A percentile compares a stretch with the other conserved stretches of the same genome.
phyloP scores from a whole-genome alignment of 2,329 filamentous ascomycete genomes.

The Cordyceps javanica region DNA sequence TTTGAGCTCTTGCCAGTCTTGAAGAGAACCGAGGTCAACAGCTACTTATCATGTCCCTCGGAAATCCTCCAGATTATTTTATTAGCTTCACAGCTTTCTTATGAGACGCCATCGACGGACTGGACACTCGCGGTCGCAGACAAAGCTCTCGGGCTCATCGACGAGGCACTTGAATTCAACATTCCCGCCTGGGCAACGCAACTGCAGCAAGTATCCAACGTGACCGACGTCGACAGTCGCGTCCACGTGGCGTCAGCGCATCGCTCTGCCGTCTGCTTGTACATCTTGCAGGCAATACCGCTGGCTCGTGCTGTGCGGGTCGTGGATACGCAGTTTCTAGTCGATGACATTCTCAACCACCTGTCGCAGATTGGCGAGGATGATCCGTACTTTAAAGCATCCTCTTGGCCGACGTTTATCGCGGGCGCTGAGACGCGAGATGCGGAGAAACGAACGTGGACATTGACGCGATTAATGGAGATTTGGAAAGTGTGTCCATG shows the following conservation, averaged over 20 bases:
- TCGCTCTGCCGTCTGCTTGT: slow-evolving; percentile 41
- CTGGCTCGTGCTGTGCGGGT: slow-evolving; percentile 28
- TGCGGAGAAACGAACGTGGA: slow-evolving; percentile 41
- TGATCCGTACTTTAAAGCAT: slow-evolving; percentile 52
- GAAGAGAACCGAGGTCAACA: slow-evolving; percentile 35
- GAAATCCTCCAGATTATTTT: slow-evolving; percentile 41
- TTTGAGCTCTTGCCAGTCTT: slow-evolving; percentile 34
- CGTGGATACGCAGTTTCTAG: slow-evolving; percentile 39
- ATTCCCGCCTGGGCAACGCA: slow-evolving; percentile 35
- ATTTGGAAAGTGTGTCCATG: slow-evolving; percentile 42
- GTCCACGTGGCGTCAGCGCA: slow-evolving; percentile 40
- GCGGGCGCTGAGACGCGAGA: slow-evolving; percentile 49
- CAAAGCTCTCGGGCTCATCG: slow-evolving; percentile 33
- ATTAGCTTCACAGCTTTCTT: slow-evolving; percentile 37
- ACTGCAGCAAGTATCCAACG: slow-evolving; percentile 29
- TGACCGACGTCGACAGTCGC: slow-evolving; percentile 36
- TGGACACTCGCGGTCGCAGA: slow-evolving; percentile 28
- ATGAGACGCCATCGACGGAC: slow-evolving; percentile 28
- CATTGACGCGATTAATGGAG: slow-evolving; percentile 39
- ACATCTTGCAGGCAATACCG: slow-evolving; percentile 39
- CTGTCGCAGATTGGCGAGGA: slow-evolving; percentile 40
- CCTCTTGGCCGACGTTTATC: slow-evolving; percentile 54
- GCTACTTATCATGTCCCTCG: slow-evolving; percentile 37
- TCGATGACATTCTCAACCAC: slow-evolving; percentile 44
- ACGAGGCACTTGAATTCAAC: slow-evolving; percentile 36